A percentile compares a stretch with the other conserved stretches of the same genome.
Conservation (phyloP, 1,284 basidiomycete genomes). For the Ceratobasidium sp. region DNA sequence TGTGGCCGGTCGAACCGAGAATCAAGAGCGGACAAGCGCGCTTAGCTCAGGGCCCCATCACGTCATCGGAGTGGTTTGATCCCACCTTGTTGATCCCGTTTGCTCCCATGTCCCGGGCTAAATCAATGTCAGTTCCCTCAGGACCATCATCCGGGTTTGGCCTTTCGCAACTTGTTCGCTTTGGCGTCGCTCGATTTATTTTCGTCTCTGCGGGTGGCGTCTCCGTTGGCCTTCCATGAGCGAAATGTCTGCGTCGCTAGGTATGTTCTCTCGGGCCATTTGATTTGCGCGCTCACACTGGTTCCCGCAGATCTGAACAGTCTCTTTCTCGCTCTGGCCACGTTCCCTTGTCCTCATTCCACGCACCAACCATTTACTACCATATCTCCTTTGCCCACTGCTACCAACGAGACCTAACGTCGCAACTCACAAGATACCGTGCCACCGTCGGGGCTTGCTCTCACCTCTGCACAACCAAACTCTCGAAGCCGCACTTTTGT, state of each 20-base stretch:
- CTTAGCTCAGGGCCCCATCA: too few relatives aligned
- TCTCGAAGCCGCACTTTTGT: not conserved
- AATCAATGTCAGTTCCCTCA: too few relatives aligned
- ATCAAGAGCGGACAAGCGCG: too few relatives aligned
- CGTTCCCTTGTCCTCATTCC: not conserved
- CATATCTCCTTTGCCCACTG: conserved; percentile 5
- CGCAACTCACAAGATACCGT: conserved; percentile 14
- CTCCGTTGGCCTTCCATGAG: not conserved
- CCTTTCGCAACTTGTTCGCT: too few relatives aligned
- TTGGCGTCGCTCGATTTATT: too few relatives aligned
- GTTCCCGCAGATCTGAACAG: conserved; percentile 17
- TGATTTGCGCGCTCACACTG: not conserved
- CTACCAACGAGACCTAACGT: not conserved
- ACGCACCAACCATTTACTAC: not conserved
- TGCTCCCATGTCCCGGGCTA: too few relatives aligned
- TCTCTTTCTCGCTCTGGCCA: not conserved
- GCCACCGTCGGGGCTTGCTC: not conserved
- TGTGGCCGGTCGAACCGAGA: too few relatives aligned
- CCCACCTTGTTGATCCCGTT: too few relatives aligned
- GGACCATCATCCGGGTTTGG: too few relatives aligned
- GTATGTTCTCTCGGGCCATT: not conserved
- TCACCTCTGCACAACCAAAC: not conserved
- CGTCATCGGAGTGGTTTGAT: too few relatives aligned
- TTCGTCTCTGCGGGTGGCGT: not conserved
- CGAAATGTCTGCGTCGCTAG: conserved; percentile 13